These are phyloP conservation scores for Calocera cornea DNA, from an alignment of 768 basidiomycete species.

Conservation along the genomic window DNA sequence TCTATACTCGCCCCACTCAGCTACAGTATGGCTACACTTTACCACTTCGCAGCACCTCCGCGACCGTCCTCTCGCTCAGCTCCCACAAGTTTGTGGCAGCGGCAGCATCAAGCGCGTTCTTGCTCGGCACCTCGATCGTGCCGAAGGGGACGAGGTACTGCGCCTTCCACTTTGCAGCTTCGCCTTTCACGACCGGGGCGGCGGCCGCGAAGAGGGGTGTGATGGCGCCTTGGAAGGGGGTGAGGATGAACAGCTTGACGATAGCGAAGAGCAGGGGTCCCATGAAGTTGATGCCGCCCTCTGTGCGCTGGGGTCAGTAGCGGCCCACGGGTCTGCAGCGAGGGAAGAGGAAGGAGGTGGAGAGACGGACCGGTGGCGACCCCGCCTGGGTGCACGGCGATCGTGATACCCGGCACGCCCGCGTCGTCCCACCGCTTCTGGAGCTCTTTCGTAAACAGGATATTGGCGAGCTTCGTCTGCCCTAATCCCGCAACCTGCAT, in stretches of 20 bases:
- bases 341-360: no score
- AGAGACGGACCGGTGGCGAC: slow-evolving; percentile 26
- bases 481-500: slow-evolving; percentile 14
- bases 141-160: slow-evolving; percentile 13
- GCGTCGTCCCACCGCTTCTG: slow-evolving; percentile 33
- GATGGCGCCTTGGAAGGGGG: slow-evolving; percentile 12
- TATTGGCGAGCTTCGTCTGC: slow-evolving; percentile 14
- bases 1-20: no score
- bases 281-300: background rate
- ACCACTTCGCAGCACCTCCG: background rate
- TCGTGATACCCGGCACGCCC: slow-evolving; percentile 27
- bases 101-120: slow-evolving; percentile 2
- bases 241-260: background rate
- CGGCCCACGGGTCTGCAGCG: no score
- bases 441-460: slow-evolving; percentile 15
- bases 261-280: background rate
- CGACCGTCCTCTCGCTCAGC: slow-evolving; percentile 13
- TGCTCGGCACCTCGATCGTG: slow-evolving; percentile 3
- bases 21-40: background rate
- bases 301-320: no score
- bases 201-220: slow-evolving; percentile 17
- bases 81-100: slow-evolving; percentile 17
- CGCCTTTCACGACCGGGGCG: slow-evolving; percentile 12
- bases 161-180: slow-evolving; percentile 10
- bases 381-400: slow-evolving; percentile 33